Evolutionary conservation across 495 filamentous ascomycete genomes (phyloP), one percentile per base, ranked within the genome.

Genomic region (Aspergillus haitiensis): DNA sequence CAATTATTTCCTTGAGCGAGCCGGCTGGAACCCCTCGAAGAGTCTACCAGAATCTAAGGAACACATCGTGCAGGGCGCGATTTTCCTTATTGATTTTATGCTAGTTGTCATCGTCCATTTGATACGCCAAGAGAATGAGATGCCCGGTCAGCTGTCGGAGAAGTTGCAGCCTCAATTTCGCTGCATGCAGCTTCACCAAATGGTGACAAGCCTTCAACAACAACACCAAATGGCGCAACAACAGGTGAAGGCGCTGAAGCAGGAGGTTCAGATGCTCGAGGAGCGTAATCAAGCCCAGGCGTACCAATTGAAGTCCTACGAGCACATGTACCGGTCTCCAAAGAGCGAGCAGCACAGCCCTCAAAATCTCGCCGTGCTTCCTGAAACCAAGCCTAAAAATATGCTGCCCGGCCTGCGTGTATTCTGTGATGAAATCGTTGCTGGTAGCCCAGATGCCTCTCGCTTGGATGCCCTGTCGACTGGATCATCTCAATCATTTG

Each of bases 11-110:
- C 68, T 79, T 11, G 73, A 78, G 61, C 69, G 68, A 10, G 77
- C 75, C 27, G 77, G 77, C 31, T 79, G 77, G 77, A 77, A 79
- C 51, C 74, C 70, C 11, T 69, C 72, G 13, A 79, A 79, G 68
- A 78, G 72, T 59, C 67, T 78, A 15, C 70, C 73, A 1, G 72
- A 78, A 37, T 79, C 77, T 32, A 79, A 79, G 67, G 77, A 79
- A 54, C 77, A 79, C 58, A 79, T 79, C 18, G 73, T 78, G 12
- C 74, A 79, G 63, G 77, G 70, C 8, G 74, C 77, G 9, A 72
- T 79, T 52, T 73, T 70, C 55, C 64, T 78, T 2, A 72, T 79
- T 39, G 77, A 79, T 56, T 78, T 77, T 61, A 73, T 77, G 71
- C 66, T 72, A 34, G 52, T 70, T 34, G 73, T 79, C 44, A 78